A percentile compares a stretch with the other conserved stretches of the same genome.
phyloP scores from a whole-genome alignment of 805 yeast genomes.

The Tanozyma kutaoensis region DNA sequence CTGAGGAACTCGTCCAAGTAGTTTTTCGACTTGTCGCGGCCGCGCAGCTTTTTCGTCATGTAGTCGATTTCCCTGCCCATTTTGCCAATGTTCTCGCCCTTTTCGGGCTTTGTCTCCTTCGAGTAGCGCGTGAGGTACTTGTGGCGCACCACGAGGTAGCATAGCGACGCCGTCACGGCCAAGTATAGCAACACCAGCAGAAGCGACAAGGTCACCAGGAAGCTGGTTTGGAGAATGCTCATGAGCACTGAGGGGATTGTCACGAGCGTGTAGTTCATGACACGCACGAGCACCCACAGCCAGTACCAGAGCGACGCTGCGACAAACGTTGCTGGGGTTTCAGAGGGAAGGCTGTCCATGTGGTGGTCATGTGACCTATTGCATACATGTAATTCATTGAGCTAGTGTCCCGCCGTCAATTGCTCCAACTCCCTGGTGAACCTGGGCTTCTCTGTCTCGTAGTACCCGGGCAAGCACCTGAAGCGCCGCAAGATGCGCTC shows the following conservation, averaged over 20 bases:
- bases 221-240: conserved; percentile 24
- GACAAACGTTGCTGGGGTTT: no score
- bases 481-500: conserved; percentile 33
- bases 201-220: conserved; percentile 39
- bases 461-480: no score
- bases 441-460: no score
- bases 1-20: conserved; percentile 81
- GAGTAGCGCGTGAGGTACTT: conserved; percentile 53
- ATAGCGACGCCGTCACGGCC: conserved; percentile 14
- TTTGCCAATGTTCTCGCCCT: conserved; percentile 27
- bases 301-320: not conserved
- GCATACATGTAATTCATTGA: no score
- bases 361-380: no score
- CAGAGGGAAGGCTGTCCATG: no score
- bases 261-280: conserved; percentile 1
- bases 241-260: conserved; percentile 6
- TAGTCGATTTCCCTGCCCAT: conserved; percentile 29
- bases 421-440: no score
- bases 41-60: conserved; percentile 19
- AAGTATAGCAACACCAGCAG: conserved; percentile 27
- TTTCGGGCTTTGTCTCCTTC: conserved; percentile 11
- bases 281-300: not conserved
- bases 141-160: conserved; percentile 44
- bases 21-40: conserved; percentile 29
- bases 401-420: no score